A percentile compares a stretch with the other conserved stretches of the same genome.
phyloP scores from a whole-genome alignment of 192 early-diverging fungal species.

The Gamsiella multidivaricata region DNA sequence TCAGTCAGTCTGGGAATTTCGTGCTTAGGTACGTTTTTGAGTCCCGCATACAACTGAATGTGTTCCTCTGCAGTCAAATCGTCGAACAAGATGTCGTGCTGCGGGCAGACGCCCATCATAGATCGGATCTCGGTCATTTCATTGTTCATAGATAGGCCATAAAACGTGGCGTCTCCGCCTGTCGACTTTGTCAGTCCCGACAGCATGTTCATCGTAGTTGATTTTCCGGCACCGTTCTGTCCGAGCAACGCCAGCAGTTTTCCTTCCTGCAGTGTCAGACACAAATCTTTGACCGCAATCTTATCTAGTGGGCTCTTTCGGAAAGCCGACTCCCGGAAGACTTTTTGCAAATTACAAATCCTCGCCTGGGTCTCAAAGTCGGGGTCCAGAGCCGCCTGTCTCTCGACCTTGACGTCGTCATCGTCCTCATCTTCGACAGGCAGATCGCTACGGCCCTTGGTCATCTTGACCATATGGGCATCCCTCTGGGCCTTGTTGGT shows the following conservation, averaged over 20 bases:
- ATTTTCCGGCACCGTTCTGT: conserved; percentile 84
- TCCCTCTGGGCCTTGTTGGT: conserved; percentile 38
- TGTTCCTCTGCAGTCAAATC: conserved; percentile 82
- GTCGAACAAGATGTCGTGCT: conserved; percentile 80
- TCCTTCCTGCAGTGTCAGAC: conserved; percentile 64
- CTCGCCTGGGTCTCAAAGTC: conserved; percentile 54
- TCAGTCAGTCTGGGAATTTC: conserved; percentile 66
- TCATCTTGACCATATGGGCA: conserved; percentile 10
- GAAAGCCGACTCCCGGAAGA: conserved; percentile 58
- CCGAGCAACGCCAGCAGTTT: conserved; percentile 72
- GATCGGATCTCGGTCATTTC: conserved; percentile 75
- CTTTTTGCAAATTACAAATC: conserved; percentile 68
- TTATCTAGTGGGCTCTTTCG: conserved; percentile 57
- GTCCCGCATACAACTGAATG: conserved; percentile 76
- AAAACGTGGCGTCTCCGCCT: conserved; percentile 75
- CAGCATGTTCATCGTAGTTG: conserved; percentile 84
- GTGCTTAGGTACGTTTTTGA: conserved; percentile 74
- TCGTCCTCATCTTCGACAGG: conserved; percentile 58
- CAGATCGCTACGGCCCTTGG: conserved; percentile 18
- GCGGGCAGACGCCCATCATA: conserved; percentile 84
- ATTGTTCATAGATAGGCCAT: conserved; percentile 62
- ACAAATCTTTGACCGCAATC: conserved; percentile 64
- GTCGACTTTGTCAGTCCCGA: conserved; percentile 76
- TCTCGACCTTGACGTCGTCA: conserved; percentile 60
- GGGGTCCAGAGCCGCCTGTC: conserved; percentile 55